Base-by-base conservation (phyloP, 176 grass and related monocot genomes). In the Dactylis glomerata region DNA sequence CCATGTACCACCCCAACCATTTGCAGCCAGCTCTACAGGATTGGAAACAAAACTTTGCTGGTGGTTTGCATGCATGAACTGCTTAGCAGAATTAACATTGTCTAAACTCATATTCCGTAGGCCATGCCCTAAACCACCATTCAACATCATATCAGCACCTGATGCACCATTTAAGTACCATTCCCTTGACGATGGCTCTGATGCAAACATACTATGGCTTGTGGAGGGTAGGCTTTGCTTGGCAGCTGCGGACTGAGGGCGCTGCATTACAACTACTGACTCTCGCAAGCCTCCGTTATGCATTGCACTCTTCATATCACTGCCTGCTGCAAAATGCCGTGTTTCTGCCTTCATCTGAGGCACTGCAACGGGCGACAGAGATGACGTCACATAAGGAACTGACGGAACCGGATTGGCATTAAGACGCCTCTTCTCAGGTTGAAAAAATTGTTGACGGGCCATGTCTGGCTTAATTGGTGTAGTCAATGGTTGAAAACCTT, bases 201-300 rank as follows among this genome's bases (percentile, higher is more conserved):
- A 86, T 42, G 82, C 62, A 77, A 84, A 88, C 73, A 92, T 84
- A 67, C 89, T 73, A 55, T 77, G 87, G 75, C 93, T 90, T 88
- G 89, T 92, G 50, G 93, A 98, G 23, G 91, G 83, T 51, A 93
- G 27, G 46, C 90, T 96, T 75, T 94, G 97, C 69, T 91, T 99
- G 47, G 82, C 73, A 91, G 81, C 75, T 64, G 85, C 46, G 1
- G 87, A 95, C 59, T 87, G 93, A 56, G 87, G 93, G 64, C 93
- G 90, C 89, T 95, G 96, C 96, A 98, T 98, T 72, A 95, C 93
- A 81, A 89, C 73, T 38, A 93, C 87, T 1, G 91, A 87, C 17
- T 98, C 96, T 87, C 93, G 86, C 82, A 95, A 78, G 72, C 47
- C 86, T 83, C 89, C 83, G 3, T 86, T 79, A 64, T 84, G 85